A percentile compares a stretch with the other conserved stretches of the same genome.
These are phyloP conservation scores for Cytidiella melzeri DNA, from an alignment of 768 basidiomycete species.

Conservation along the genomic window DNA sequence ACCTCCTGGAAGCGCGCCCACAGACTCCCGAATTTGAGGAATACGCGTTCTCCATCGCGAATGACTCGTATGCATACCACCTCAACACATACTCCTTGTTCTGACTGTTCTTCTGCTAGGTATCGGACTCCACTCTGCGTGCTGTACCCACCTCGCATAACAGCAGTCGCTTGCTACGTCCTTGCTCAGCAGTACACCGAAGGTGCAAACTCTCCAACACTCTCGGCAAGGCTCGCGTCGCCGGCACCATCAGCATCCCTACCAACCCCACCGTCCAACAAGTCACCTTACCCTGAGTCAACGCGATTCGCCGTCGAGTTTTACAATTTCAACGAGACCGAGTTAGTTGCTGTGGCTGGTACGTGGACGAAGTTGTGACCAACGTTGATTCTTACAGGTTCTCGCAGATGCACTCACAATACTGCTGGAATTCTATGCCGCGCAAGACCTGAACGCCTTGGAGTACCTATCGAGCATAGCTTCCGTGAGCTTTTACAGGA, in stretches of 20 bases:
- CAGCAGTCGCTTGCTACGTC: constrained; percentile 73
- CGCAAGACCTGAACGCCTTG: constrained; percentile 46
- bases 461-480: constrained; percentile 46
- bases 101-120: constrained; percentile 31
- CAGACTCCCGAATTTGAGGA: constrained; percentile 51
- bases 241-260: constrained; percentile 69
- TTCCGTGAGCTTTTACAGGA: constrained; percentile 36
- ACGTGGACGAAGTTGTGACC: constrained; percentile 13
- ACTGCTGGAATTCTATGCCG: constrained; percentile 66
- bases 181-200: constrained; percentile 69
- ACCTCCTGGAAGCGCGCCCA: constrained; percentile 57
- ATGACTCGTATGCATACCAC: constrained; percentile 64
- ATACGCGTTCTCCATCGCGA: constrained; percentile 80
- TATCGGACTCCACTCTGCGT: constrained; percentile 78
- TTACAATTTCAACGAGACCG: constrained; percentile 55
- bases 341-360: constrained; percentile 61
- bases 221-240: constrained; percentile 68
- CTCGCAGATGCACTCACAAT: constrained; percentile 58
- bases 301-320: constrained; percentile 62
- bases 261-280: constrained; percentile 76
- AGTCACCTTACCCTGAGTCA: constrained; percentile 65
- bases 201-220: constrained; percentile 66
- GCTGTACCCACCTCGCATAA: constrained; percentile 59
- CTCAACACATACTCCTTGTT: background rate
- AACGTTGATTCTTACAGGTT: too few species aligned